A percentile compares a stretch with the other conserved stretches of the same genome.
Evolutionary conservation across 73 alveolate species (phyloP).

Genomic region (Paramecium sonneborni): DNA sequence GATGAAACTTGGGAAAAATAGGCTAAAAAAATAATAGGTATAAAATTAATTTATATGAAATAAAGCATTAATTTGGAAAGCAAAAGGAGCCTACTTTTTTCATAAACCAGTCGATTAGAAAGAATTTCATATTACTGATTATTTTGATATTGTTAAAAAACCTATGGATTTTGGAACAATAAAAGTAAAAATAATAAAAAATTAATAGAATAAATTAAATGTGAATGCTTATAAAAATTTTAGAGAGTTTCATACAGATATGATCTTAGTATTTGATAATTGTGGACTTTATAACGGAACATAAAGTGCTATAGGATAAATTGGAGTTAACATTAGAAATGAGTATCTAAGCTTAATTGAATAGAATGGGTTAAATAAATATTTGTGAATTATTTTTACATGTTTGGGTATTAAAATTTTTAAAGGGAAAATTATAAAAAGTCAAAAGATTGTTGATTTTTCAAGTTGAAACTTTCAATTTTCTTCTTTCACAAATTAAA

Average conservation of each 20-base stretch:
- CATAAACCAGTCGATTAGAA: conserved; percentile 94
- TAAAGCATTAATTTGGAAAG: conserved; percentile 83
- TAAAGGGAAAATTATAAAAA: not conserved
- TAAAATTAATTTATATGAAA: not conserved
- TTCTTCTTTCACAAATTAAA: conserved; percentile 3
- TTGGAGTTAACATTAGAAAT: conserved; percentile 24
- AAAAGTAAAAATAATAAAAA: conserved; percentile 58
- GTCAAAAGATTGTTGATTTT: not conserved
- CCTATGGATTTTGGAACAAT: conserved; percentile 98
- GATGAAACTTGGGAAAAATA: conserved; percentile 67
- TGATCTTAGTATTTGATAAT: conserved; percentile 48
- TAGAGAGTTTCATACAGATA: conserved; percentile 44
- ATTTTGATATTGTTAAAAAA: conserved; percentile 85
- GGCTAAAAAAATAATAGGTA: conserved; percentile 74
- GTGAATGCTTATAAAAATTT: conserved; percentile 59
- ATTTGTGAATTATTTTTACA: conserved; percentile 6
- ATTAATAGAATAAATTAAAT: conserved; percentile 54
- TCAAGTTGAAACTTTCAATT: not conserved
- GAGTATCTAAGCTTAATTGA: conserved; percentile 21
- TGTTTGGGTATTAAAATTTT: not conserved
- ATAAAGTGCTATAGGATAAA: conserved; percentile 51
- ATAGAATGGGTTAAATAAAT: not conserved
- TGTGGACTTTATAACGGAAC: conserved; percentile 60
- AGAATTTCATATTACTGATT: conserved; percentile 86
- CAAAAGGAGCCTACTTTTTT: conserved; percentile 87